These are phyloP conservation scores for Fusarium palustre DNA, from an alignment of 2,329 filamentous ascomycete species.

Conservation along the genomic window DNA sequence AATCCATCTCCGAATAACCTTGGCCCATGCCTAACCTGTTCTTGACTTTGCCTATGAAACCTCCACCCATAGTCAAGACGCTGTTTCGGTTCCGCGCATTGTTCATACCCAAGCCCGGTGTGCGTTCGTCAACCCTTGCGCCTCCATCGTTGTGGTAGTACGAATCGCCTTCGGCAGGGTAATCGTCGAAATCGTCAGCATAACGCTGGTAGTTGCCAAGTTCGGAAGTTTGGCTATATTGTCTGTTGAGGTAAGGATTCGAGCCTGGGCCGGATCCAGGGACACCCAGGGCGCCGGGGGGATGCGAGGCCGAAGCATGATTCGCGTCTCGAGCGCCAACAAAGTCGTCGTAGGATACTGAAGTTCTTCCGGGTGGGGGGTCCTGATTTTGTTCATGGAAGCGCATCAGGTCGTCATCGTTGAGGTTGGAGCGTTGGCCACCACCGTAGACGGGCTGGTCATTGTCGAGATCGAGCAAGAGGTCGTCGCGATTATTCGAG, in stretches of 20 bases:
- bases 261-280: conserved; percentile 32
- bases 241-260: conserved; percentile 62
- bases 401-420: conserved; percentile 83
- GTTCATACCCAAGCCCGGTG: conserved; percentile 52
- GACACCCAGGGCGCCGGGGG: conserved; percentile 49
- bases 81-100: conserved; percentile 85
- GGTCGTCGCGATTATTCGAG: conserved; percentile 64
- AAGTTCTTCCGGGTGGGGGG: conserved; percentile 75
- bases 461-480: conserved; percentile 80
- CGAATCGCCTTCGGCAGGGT: conserved; percentile 80
- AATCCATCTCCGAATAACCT: conserved; percentile 97
- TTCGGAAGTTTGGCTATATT: conserved; percentile 81
- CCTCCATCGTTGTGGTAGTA: conserved; percentile 87
- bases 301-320: conserved; percentile 58
- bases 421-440: conserved; percentile 81
- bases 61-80: conserved; percentile 86
- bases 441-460: conserved; percentile 77
- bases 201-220: conserved; percentile 92
- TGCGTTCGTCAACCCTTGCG: conserved; percentile 67
- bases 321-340: conserved; percentile 74
- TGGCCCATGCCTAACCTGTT: conserved; percentile 89
- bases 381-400: conserved; percentile 78
- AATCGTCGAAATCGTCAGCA: conserved; percentile 87
- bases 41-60: conserved; percentile 87
- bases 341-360: conserved; percentile 94